phyloP scores from a whole-genome alignment of 2,329 filamentous ascomycete genomes.

The Lachnellula subtilissima region DNA sequence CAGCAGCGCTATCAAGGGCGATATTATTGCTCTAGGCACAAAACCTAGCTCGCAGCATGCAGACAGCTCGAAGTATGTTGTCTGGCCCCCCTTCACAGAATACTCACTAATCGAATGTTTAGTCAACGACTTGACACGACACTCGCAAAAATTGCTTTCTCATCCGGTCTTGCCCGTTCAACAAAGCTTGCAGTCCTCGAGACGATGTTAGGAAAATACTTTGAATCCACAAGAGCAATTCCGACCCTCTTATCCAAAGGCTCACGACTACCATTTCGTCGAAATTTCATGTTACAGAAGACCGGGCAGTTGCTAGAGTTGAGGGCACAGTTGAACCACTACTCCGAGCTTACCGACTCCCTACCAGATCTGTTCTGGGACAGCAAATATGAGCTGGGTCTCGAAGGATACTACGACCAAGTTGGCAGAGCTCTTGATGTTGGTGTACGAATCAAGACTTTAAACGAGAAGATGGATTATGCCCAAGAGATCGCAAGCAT shows the following conservation, averaged over 20 bases:
- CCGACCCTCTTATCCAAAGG: constrained; percentile 71
- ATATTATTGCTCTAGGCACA: constrained; percentile 85
- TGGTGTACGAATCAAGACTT: constrained; percentile 78
- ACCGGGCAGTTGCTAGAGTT: constrained; percentile 88
- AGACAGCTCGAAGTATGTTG: constrained; percentile 29
- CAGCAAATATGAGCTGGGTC: constrained; percentile 75
- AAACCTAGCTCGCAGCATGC: constrained; percentile 47
- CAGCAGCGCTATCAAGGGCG: constrained; percentile 73
- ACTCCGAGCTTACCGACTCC: constrained; percentile 92
- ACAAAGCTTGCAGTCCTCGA: constrained; percentile 94
- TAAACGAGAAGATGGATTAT: constrained; percentile 98
- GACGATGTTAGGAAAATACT: constrained; percentile 74
- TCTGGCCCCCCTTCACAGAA: neutral
- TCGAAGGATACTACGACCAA: constrained; percentile 94
- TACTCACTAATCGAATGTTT: neutral
- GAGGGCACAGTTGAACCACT: constrained; percentile 89
- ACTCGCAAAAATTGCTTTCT: constrained; percentile 93
- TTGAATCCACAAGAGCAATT: constrained; percentile 79
- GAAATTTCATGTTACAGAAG: constrained; percentile 82
- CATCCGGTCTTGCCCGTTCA: constrained; percentile 83
- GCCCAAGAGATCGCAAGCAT: constrained; percentile 92
- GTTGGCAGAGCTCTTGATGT: constrained; percentile 88
- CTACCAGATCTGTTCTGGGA: constrained; percentile 98
- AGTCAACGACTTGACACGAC: constrained; percentile 50
- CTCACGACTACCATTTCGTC: constrained; percentile 56